Percentiles rank a stretch among this genome's conserved stretches.
These are phyloP conservation scores for Phytophthora macrochlamydospora DNA, from an alignment of 352 stramenopile species.

Conservation along the genomic window DNA sequence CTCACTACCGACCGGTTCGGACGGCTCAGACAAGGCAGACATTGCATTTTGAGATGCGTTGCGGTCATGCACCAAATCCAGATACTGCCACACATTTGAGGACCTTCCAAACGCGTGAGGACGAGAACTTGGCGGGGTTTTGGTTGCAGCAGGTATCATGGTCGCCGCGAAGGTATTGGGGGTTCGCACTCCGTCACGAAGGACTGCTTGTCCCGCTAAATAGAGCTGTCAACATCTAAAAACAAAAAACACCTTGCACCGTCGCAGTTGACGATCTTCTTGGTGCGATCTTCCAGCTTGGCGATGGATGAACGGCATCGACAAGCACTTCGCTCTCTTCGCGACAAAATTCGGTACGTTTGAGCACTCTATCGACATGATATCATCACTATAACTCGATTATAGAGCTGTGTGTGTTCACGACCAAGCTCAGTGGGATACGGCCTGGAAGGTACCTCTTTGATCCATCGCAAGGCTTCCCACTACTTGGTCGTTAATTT, in stretches of 20 bases:
- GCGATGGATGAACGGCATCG: constrained; percentile 12
- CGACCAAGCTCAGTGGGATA: constrained; percentile 46
- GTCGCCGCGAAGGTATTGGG: background rate
- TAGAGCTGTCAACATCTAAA: background rate
- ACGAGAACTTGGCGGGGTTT: constrained; percentile 14
- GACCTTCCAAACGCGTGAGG: constrained; percentile 66
- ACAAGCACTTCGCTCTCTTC: constrained; percentile 20
- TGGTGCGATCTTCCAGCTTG: no score
- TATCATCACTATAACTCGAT: background rate
- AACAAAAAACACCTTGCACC: background rate
- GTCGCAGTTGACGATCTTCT: background rate
- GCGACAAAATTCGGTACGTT: constrained; percentile 37
- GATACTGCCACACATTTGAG: constrained; percentile 78
- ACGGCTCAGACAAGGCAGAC: constrained; percentile 11
- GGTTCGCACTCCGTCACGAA: background rate
- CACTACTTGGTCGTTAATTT: background rate
- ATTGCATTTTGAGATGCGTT: constrained; percentile 24
- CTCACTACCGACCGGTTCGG: constrained; percentile 5
- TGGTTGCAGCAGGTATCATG: constrained; percentile 19
- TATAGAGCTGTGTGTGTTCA: constrained; percentile 40
- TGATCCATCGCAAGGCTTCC: background rate
- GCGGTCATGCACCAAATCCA: constrained; percentile 54
- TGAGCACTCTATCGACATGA: no score
- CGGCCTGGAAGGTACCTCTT: constrained; percentile 35
- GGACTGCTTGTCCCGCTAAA: background rate